Evolutionary conservation across 2,329 filamentous ascomycete genomes (phyloP).

Genomic region (Fusarium nisikadoi): DNA sequence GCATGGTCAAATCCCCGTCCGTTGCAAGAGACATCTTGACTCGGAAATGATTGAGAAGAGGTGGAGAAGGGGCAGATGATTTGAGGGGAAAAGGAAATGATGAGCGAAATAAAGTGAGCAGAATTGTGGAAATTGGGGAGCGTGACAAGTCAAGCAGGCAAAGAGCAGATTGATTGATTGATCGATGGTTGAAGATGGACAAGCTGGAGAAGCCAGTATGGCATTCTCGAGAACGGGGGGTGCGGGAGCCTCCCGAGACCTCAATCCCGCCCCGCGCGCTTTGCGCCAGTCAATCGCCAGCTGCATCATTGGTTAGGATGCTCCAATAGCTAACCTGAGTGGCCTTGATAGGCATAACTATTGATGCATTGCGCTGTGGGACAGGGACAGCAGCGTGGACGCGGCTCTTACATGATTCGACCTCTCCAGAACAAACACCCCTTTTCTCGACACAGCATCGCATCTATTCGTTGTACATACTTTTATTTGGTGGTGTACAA

Average conservation of each 20-base stretch:
- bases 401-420: conserved; percentile 23
- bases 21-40: conserved; percentile 15
- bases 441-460: conserved; percentile 2
- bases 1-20: conserved; percentile 3
- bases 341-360: conserved; percentile 13
- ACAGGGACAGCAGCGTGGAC: conserved; percentile 4
- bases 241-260: conserved; percentile 40
- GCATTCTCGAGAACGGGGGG: conserved; percentile 26
- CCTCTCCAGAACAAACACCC: neutral
- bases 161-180: neutral
- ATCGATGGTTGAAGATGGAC: conserved; percentile 6
- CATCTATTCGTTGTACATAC: conserved; percentile 1
- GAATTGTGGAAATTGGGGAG: neutral
- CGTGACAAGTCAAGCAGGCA: neutral
- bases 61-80: conserved; percentile 13
- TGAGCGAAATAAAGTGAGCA: conserved; percentile 1
- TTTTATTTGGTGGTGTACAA: conserved; percentile 9
- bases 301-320: conserved; percentile 27
- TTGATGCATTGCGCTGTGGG: conserved; percentile 22
- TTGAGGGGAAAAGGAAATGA: conserved; percentile 8
- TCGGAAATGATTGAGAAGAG: conserved; percentile 10
- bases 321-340: neutral
- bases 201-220: conserved; percentile 20
- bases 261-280: conserved; percentile 35
- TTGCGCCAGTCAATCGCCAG: conserved; percentile 29